These are phyloP conservation scores for Drechslerella stenobrocha DNA, from an alignment of 2,329 filamentous ascomycete genomes.

Conservation along the genomic window DNA sequence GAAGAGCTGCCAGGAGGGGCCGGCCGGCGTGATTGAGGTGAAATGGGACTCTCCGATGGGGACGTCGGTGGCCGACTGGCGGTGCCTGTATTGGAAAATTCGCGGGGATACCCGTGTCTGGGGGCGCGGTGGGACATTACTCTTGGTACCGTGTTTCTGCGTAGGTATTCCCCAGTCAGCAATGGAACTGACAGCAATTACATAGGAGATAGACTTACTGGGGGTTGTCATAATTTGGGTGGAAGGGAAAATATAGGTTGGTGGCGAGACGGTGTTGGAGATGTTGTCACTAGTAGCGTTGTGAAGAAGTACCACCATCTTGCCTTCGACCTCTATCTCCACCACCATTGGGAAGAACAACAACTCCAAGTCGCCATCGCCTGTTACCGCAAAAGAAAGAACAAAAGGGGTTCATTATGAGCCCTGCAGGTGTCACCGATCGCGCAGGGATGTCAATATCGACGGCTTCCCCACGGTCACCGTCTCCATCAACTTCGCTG, in stretches of 20 bases:
- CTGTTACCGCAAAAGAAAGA: background rate
- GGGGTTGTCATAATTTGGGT: too few relatives aligned
- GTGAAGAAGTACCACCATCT: too few relatives aligned
- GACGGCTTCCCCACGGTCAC: conserved; percentile 9
- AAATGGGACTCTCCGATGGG: conserved; percentile 19
- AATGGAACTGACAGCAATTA: too few relatives aligned
- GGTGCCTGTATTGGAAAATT: conserved; percentile 13
- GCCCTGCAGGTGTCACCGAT: conserved; percentile 5
- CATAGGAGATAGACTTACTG: too few relatives aligned
- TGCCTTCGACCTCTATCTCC: too few relatives aligned
- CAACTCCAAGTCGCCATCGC: background rate
- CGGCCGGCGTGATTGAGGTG: conserved; percentile 16
- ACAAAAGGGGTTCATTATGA: conserved; percentile 10
- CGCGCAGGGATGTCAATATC: conserved; percentile 22
- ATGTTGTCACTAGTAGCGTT: too few relatives aligned
- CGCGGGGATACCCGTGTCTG: conserved; percentile 18
- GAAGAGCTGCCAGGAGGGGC: background rate
- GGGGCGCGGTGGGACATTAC: conserved; percentile 38
- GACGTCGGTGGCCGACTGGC: conserved; percentile 11
- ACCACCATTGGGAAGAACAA: background rate
- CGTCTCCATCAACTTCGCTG: conserved; percentile 2
- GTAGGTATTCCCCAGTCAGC: too few relatives aligned
- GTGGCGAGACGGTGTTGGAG: too few relatives aligned
- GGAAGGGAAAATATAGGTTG: too few relatives aligned
- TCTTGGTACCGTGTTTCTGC: background rate